A percentile compares a stretch with the other conserved stretches of the same genome.
Conservation (phyloP, 2,329 filamentous ascomycete species). For the Xylariaceae sp. region DNA sequence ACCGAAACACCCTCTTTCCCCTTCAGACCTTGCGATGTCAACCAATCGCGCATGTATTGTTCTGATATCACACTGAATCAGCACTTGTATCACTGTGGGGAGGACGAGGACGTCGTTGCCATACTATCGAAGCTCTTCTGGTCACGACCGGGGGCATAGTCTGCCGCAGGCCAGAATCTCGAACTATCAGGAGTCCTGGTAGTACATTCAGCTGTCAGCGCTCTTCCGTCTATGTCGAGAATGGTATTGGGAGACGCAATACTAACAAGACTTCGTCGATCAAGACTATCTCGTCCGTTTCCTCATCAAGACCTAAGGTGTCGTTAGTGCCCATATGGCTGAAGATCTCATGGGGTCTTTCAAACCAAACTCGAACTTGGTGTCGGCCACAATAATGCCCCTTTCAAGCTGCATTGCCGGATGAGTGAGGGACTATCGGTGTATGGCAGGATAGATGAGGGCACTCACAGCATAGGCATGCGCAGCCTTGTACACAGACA, state of each 20-base stretch:
- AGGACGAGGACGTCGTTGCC: neutral
- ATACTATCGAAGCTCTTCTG: constrained; percentile 76
- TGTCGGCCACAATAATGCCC: constrained; percentile 68
- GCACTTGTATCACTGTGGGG: neutral
- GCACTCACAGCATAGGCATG: constrained; percentile 52
- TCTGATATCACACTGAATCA: constrained; percentile 9
- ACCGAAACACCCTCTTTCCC: constrained; percentile 60
- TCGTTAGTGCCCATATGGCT: constrained; percentile 2
- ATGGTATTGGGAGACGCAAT: neutral
- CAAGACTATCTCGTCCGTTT: constrained; percentile 62
- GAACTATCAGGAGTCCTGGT: constrained; percentile 17
- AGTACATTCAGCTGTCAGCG: constrained; percentile 5
- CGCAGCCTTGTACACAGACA: constrained; percentile 58
- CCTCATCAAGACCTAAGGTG: constrained; percentile 46
- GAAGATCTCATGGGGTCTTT: neutral
- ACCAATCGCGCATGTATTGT: constrained; percentile 19
- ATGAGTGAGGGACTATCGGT: neutral
- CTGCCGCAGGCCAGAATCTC: constrained; percentile 70
- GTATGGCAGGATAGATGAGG: neutral
- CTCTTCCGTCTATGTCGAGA: neutral
- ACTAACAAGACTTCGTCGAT: constrained; percentile 69
- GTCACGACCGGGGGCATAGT: constrained; percentile 65
- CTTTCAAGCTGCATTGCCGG: constrained; percentile 36
- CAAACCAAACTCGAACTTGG: constrained; percentile 42
- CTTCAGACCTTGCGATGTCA: constrained; percentile 59